Evolutionary conservation across 345 rosid species (phyloP).

Genomic region (Anacardium occidentale): DNA sequence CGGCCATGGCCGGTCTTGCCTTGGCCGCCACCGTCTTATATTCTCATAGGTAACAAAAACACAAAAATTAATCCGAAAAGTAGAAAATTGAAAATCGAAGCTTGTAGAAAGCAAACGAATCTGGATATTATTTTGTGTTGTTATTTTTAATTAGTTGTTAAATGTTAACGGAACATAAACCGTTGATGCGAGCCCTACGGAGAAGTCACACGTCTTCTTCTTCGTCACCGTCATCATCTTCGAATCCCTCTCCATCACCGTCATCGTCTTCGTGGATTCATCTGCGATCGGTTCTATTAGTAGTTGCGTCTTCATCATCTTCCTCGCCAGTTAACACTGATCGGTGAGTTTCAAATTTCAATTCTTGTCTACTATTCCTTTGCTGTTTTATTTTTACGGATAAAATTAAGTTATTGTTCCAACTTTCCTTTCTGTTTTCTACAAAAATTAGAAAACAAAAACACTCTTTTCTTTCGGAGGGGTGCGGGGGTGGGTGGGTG

Average conservation of each 20-base stretch:
- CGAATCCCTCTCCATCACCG: constrained; percentile 39
- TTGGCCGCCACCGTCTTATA: constrained; percentile 60
- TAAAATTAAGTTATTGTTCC: neutral
- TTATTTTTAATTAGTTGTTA: constrained; percentile 5
- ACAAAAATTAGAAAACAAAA: neutral
- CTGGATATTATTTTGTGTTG: constrained; percentile 9
- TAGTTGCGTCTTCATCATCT: constrained; percentile 54
- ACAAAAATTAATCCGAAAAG: neutral
- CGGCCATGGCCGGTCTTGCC: constrained; percentile 80
- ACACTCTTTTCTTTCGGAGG: neutral
- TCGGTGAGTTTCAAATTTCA: constrained; percentile 52
- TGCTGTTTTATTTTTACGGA: neutral
- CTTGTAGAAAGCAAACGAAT: constrained; percentile 9
- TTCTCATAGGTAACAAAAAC: constrained; percentile 49
- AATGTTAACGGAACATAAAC: constrained; percentile 51
- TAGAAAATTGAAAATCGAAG: neutral
- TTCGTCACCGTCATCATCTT: constrained; percentile 35
- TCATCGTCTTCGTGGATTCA: constrained; percentile 63
- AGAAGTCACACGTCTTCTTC: constrained; percentile 54
- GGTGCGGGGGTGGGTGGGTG: too few relatives aligned
- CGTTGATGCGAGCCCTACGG: constrained; percentile 55
- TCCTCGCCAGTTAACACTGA: constrained; percentile 47
- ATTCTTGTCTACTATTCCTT: neutral
- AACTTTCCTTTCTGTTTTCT: neutral
- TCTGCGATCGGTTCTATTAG: constrained; percentile 59